Evolutionary conservation across 2,329 filamentous ascomycete genomes (phyloP).

Genomic region (Trichoderma atroviride): DNA sequence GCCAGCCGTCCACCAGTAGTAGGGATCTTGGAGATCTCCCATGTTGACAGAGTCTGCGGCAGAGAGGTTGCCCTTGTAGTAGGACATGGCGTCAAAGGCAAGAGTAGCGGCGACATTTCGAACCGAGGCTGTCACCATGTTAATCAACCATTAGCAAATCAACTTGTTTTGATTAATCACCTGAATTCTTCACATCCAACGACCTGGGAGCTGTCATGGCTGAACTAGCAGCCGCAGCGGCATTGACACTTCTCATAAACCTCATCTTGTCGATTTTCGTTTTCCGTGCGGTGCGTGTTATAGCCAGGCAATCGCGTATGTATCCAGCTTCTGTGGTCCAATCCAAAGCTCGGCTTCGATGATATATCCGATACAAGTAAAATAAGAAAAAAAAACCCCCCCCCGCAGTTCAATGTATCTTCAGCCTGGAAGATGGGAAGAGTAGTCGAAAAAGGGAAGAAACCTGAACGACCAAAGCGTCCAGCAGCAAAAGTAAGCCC

Average conservation of each 20-base stretch:
- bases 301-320: neutral
- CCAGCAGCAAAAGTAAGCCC: conserved; percentile 1
- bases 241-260: conserved; percentile 32
- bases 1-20: conserved; percentile 70
- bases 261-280: conserved; percentile 30
- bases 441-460: neutral
- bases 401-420: neutral
- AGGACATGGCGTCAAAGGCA: conserved; percentile 63
- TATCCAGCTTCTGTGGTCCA: conserved; percentile 10
- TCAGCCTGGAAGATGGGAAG: conserved; percentile 12
- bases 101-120: conserved; percentile 62
- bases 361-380: neutral
- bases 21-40: conserved; percentile 65
- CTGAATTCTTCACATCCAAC: conserved; percentile 43
- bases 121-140: conserved; percentile 56
- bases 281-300: neutral
- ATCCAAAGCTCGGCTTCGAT: neutral
- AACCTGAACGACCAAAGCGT: neutral
- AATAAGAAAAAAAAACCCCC: neutral
- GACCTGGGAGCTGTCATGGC: conserved; percentile 41
- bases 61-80: conserved; percentile 63
- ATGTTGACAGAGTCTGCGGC: conserved; percentile 54
- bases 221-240: conserved; percentile 34
- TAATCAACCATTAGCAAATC: neutral
- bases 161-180: conserved; percentile 31